Percentiles rank a stretch among this genome's conserved stretches.
These are phyloP conservation scores for Epichloe sibirici DNA, from an alignment of 2,329 filamentous ascomycete species.

Conservation along the genomic window DNA sequence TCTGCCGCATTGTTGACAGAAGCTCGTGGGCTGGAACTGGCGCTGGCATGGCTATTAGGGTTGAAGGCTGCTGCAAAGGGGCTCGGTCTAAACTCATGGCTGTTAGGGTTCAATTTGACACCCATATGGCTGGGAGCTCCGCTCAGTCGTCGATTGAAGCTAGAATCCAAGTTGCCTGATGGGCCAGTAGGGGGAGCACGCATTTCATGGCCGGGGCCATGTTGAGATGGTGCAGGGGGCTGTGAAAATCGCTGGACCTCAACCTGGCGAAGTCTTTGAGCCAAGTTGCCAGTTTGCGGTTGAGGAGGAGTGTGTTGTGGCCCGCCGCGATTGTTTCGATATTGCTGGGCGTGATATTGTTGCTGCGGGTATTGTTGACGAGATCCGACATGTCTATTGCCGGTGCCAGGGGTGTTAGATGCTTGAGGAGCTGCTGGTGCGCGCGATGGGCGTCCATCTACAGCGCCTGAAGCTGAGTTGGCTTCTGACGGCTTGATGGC, in stretches of 20 bases:
- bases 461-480: constrained; percentile 9
- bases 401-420: constrained; percentile 12
- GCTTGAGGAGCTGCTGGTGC: constrained; percentile 22
- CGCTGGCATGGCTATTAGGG: constrained; percentile 53
- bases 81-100: constrained; percentile 74
- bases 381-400: constrained; percentile 32
- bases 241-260: constrained; percentile 40
- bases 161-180: constrained; percentile 39
- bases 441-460: constrained; percentile 21
- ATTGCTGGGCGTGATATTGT: constrained; percentile 33
- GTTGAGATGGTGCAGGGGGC: constrained; percentile 29
- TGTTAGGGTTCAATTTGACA: constrained; percentile 51
- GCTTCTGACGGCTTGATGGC: constrained; percentile 25
- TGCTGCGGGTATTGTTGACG: constrained; percentile 38
- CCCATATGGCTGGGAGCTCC: constrained; percentile 38
- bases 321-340: constrained; percentile 34
- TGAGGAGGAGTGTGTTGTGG: constrained; percentile 29
- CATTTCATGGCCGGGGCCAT: constrained; percentile 49
- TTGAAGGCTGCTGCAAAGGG: constrained; percentile 72
- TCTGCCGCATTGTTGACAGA: constrained; percentile 38
- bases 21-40: constrained; percentile 60
- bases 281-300: constrained; percentile 32
- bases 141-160: constrained; percentile 41
- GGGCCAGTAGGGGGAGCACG: constrained; percentile 70
- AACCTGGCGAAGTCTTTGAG: constrained; percentile 37